Base-by-base conservation (phyloP, 352 stramenopile genomes). In the Sclerospora graminicola region DNA sequence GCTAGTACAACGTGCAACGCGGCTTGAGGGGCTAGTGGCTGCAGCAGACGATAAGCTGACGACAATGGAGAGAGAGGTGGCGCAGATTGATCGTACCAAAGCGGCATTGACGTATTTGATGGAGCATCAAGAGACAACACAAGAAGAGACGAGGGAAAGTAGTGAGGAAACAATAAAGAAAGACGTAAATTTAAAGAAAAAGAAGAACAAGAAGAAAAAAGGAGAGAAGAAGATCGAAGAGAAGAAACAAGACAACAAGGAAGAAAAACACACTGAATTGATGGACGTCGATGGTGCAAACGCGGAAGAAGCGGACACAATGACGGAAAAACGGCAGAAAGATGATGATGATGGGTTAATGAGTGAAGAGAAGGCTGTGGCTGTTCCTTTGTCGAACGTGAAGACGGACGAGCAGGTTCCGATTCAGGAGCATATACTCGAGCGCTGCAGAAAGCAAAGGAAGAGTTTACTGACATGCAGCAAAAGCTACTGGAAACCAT, bases 31-130 rank as follows among this genome's bases (percentile, higher is more conserved):
- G 10, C 34, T 47, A 20, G 46, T 56, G 11, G 31, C 51, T 20
- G 49, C 68, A 37, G 51, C 66, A 26, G 42, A 58, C 21, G 34
- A 49, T 26, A 56, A 60, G 23, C 18, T 72, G 18, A 36, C 54
- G 32, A 54, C 41, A 19, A 23, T 81, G 4, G 65, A 77, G 49
- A 56, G 34, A 14, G 42, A 69, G 14, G 48, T 73, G 30, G 37
- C 39, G 33, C 63, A 69, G 41, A 51, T 72, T 1, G 49, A 65
- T 35, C 63, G 50, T 38, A 74, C 62, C 0, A 68, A 72, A 32
- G 46, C 63, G 19, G 54, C 63, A 14, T 41, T 56, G 11, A 47
- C 46, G 23, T 73, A 52, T 21, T 51, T 77, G 1, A 48, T 46
- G n/a, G 39, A 48, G 11, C 45, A 63, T 29, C 30, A 50, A 26